Conservation (phyloP, 2,329 filamentous ascomycete genomes). For the Xylogone sp. region DNA sequence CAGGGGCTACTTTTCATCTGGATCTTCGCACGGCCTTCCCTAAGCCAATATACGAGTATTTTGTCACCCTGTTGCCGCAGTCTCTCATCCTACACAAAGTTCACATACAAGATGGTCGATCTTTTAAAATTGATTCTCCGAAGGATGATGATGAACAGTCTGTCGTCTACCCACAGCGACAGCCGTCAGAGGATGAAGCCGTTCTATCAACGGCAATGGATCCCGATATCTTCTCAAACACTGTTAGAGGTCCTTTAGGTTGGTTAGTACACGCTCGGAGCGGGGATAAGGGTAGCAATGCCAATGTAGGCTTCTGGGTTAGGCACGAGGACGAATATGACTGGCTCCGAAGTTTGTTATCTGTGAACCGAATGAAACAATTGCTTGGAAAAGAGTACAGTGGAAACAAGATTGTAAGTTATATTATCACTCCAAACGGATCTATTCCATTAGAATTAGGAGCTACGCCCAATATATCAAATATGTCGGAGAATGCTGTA, state of each 20-base stretch:
- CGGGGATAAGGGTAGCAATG: slow-evolving; percentile 33
- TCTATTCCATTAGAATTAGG: too few relatives aligned
- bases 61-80: slow-evolving; percentile 20
- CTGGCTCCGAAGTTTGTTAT: slow-evolving; percentile 27
- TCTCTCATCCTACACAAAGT: slow-evolving; percentile 14
- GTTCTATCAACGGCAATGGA: too few relatives aligned
- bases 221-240: not conserved
- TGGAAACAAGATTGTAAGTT: slow-evolving; percentile 20
- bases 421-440: too few relatives aligned
- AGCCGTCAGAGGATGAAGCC: slow-evolving; percentile 1
- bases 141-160: not conserved
- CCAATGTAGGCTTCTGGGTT: slow-evolving; percentile 37
- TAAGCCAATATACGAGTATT: slow-evolving; percentile 23
- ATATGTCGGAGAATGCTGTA: not conserved
- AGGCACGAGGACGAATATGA: slow-evolving; percentile 33
- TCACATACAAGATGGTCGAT: slow-evolving; percentile 18
- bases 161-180: slow-evolving; percentile 1
- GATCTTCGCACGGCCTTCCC: slow-evolving; percentile 33
- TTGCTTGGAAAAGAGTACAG: slow-evolving; percentile 18
- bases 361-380: slow-evolving; percentile 12
- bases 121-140: slow-evolving; percentile 6
- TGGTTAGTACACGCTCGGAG: slow-evolving; percentile 11
- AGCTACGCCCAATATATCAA: too few relatives aligned
- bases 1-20: slow-evolving; percentile 36
- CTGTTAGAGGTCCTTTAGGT: slow-evolving; percentile 6